Percentiles rank a stretch among this genome's conserved stretches.
These are phyloP conservation scores for Thelonectria rubi DNA, from an alignment of 2,329 filamentous ascomycete genomes.

Conservation along the genomic window DNA sequence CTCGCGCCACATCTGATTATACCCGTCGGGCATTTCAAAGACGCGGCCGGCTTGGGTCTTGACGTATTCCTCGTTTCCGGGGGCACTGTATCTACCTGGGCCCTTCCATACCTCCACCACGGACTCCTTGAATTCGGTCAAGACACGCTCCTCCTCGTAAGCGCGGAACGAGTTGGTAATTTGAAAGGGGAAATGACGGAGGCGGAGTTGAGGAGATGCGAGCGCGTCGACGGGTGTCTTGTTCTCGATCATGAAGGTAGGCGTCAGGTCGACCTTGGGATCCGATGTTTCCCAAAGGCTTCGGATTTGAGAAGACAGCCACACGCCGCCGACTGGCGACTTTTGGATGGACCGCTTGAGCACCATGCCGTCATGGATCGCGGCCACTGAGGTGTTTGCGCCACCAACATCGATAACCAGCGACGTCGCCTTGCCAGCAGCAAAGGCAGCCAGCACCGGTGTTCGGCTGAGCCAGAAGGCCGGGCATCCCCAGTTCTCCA, in stretches of 20 bases:
- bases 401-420: constrained; percentile 93
- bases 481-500: constrained; percentile 95
- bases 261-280: constrained; percentile 76
- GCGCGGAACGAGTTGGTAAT: constrained; percentile 76
- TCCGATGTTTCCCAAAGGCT: constrained; percentile 77
- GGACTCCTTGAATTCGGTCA: constrained; percentile 97
- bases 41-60: constrained; percentile 80
- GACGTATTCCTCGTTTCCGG: constrained; percentile 79
- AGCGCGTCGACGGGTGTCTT: constrained; percentile 91
- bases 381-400: constrained; percentile 86
- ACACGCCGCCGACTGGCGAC: constrained; percentile 87
- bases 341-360: constrained; percentile 89
- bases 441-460: constrained; percentile 90
- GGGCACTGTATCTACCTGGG: constrained; percentile 71
- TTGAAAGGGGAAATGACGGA: constrained; percentile 72
- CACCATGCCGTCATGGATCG: constrained; percentile 93
- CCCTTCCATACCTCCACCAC: constrained; percentile 94
- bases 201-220: constrained; percentile 77
- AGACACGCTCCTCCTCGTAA: constrained; percentile 89
- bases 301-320: constrained; percentile 88
- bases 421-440: constrained; percentile 90
- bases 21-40: constrained; percentile 97
- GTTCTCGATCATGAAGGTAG: constrained; percentile 86
- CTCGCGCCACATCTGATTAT: constrained; percentile 91
- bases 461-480: constrained; percentile 93